Conservation (phyloP, 257 asterid species). For the Solanum virginianum region DNA sequence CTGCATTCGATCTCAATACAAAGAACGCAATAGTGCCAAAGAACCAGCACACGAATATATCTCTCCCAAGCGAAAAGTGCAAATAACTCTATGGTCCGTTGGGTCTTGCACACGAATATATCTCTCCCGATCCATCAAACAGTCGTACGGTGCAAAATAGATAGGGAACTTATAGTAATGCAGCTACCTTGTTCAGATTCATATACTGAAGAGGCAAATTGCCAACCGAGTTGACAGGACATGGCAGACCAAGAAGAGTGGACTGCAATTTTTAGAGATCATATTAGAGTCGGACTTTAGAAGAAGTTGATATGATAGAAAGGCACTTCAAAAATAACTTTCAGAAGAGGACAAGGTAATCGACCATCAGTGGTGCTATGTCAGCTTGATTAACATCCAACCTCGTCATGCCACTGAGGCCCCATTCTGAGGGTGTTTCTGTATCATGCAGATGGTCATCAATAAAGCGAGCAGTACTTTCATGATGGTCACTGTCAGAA, state of each 20-base stretch:
- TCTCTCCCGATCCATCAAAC: background rate
- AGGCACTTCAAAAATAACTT: background rate
- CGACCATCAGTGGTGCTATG: constrained; percentile 93
- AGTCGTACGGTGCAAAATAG: background rate
- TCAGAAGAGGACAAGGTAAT: constrained; percentile 11
- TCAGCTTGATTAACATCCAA: constrained; percentile 97
- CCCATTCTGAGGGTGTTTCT: constrained; percentile 95
- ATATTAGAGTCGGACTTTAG: constrained; percentile 3
- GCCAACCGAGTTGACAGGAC: constrained; percentile 94
- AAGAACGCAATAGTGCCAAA: background rate
- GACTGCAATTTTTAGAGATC: constrained; percentile 45
- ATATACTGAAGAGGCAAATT: constrained; percentile 77
- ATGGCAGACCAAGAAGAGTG: constrained; percentile 86
- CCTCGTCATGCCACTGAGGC: constrained; percentile 80
- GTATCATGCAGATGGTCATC: constrained; percentile 76
- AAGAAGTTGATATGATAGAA: background rate
- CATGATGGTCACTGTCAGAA: constrained; percentile 30
- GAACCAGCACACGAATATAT: background rate
- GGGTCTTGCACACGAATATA: background rate
- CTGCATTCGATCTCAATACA: background rate
- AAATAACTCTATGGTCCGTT: too few relatives aligned
- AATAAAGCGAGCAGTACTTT: constrained; percentile 43
- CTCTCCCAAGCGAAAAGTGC: too few relatives aligned
- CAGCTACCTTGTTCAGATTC: constrained; percentile 55
- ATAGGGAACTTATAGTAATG: background rate